These are phyloP conservation scores for Zanthoxylum bungeanum DNA, from an alignment of 345 rosid genomes.

Conservation along the genomic window DNA sequence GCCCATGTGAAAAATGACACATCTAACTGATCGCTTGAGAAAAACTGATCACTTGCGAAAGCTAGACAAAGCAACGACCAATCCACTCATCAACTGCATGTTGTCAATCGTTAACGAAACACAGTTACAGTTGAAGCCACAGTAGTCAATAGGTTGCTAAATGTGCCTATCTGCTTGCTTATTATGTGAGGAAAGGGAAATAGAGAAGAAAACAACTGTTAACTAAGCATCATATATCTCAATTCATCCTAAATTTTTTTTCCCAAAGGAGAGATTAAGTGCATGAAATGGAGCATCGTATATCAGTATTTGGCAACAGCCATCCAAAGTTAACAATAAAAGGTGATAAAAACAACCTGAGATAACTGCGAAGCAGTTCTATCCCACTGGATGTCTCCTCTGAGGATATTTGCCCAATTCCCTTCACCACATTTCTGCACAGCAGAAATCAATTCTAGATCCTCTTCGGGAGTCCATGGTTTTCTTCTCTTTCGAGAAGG, in stretches of 20 bases:
- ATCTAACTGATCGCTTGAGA: background rate
- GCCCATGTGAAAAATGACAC: background rate
- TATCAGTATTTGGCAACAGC: background rate
- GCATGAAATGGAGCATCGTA: background rate
- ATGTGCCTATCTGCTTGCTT: conserved; percentile 3
- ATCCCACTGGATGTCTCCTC: conserved; percentile 60
- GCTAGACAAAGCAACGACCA: background rate
- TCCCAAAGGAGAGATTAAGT: background rate
- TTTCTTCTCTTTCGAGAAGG: conserved; percentile 66
- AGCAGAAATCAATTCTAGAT: conserved; percentile 57
- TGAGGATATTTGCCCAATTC: conserved; percentile 76
- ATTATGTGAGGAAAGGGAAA: conserved; percentile 1
- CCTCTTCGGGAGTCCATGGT: conserved; percentile 64
- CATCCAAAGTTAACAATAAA: conserved; percentile 1
- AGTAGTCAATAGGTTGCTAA: background rate
- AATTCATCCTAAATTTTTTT: background rate
- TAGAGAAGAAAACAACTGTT: background rate
- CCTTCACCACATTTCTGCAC: conserved; percentile 84
- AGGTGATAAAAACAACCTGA: conserved; percentile 54
- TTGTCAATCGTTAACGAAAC: background rate
- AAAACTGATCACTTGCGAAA: background rate
- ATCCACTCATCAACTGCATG: background rate
- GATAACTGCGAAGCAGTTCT: conserved; percentile 81
- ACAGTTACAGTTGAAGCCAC: background rate
- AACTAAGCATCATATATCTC: background rate